phyloP scores from a whole-genome alignment of 1,284 basidiomycete species.

The Puccinia hordei region DNA sequence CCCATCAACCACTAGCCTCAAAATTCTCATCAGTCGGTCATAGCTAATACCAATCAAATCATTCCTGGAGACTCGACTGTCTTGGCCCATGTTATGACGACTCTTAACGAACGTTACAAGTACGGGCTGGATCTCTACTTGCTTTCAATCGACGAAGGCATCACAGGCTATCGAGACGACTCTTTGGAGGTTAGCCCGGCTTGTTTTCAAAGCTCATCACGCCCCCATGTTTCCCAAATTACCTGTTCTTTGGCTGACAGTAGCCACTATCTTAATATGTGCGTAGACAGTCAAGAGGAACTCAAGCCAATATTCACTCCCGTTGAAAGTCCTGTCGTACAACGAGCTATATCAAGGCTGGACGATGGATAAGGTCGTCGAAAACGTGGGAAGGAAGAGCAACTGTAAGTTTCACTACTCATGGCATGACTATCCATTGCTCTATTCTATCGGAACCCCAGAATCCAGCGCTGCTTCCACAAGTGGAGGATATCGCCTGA shows the following conservation, averaged over 20 bases:
- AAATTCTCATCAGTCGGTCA: background rate
- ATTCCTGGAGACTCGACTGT: slow-evolving; percentile 83
- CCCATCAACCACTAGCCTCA: background rate
- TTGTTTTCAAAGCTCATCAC: background rate
- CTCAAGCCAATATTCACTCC: slow-evolving; percentile 89
- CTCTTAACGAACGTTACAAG: slow-evolving; percentile 86
- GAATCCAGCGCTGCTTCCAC: background rate
- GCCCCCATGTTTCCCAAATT: background rate
- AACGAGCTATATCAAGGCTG: slow-evolving; percentile 89
- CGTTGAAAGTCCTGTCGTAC: slow-evolving; percentile 93
- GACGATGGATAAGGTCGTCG: slow-evolving; percentile 98
- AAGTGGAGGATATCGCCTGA: background rate
- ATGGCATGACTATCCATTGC: background rate
- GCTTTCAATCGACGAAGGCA: slow-evolving; percentile 97
- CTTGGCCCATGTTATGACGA: slow-evolving; percentile 93
- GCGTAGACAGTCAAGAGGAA: slow-evolving; percentile 92
- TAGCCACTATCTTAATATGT: background rate
- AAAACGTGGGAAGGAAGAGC: slow-evolving; percentile 91
- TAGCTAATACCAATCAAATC: background rate
- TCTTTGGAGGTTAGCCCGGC: slow-evolving; percentile 74
- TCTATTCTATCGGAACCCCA: background rate
- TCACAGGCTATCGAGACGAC: slow-evolving; percentile 96
- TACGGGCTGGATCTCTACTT: slow-evolving; percentile 90
- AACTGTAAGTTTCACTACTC: slow-evolving; percentile 68
- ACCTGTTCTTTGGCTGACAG: background rate